Percentiles rank a stretch among this genome's conserved stretches.
Conservation (phyloP, 148 eudicot species). For the Chenopodium suecicum region DNA sequence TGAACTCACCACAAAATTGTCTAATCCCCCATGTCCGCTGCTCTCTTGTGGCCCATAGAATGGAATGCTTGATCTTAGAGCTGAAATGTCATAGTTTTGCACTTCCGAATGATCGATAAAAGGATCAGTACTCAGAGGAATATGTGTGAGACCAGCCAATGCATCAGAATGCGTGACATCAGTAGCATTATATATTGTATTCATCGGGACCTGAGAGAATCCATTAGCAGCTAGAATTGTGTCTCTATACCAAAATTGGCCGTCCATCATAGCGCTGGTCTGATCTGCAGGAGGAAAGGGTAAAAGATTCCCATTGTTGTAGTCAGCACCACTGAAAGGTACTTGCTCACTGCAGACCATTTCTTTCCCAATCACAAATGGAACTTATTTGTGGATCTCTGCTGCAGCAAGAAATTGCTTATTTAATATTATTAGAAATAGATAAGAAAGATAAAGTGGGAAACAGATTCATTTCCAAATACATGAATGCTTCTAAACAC, state of each 20-base stretch:
- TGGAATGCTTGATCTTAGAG: constrained; percentile 9
- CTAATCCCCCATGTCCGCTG: not conserved
- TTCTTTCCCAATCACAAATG: not conserved
- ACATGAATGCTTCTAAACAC: no score
- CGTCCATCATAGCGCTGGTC: constrained; percentile 12
- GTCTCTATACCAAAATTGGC: constrained; percentile 3
- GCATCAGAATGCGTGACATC: not conserved
- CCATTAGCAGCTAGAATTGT: not conserved
- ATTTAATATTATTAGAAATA: not conserved
- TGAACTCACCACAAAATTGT: constrained; percentile 10
- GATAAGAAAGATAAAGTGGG: not conserved
- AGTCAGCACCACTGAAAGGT: not conserved
- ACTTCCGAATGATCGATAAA: not conserved
- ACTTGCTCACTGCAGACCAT: constrained; percentile 10
- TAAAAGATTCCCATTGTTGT: not conserved
- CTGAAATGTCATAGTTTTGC: not conserved
- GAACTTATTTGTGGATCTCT: not conserved
- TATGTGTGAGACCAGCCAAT: not conserved
- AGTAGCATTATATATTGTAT: constrained; percentile 2
- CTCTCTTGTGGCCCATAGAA: constrained; percentile 12
- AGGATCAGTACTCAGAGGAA: not conserved
- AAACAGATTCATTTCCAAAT: no score
- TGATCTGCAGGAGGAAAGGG: constrained; percentile 3
- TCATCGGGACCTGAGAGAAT: constrained; percentile 15
- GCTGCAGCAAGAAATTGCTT: not conserved